Base-by-base conservation (phyloP, 2,329 filamentous ascomycete species). In the Metarhizium humberi region DNA sequence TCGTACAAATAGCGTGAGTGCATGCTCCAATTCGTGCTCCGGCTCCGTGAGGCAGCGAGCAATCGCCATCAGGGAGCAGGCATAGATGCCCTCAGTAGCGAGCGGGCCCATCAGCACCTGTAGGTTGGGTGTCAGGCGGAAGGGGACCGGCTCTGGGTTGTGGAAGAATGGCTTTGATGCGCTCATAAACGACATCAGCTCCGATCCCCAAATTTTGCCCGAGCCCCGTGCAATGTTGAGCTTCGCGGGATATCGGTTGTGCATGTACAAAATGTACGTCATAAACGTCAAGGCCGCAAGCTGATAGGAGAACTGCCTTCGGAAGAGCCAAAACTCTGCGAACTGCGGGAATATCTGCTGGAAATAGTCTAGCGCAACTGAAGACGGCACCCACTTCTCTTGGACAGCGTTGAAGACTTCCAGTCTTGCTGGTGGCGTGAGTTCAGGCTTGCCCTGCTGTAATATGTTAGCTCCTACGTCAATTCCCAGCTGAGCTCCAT, bases 191-290 rank as follows among this genome's bases (percentile, higher is more conserved):
- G 94, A 90, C 72, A 97, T 89, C 53, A 97, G 78, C 71, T 99
- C 94, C 7, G 90, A 90, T 50, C 91, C 92, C 95, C 95, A 99
- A 62, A 99, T 88, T 66, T 95, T 94, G 60, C 95, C 95, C 6
- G 87, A 91, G 34, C 82, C 82, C 29, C 91, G 86, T 11, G 90
- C 87, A 65, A 42, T 95, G 72, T 88, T 87, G 70, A 97, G 87
- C 78, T 99, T 99, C 71, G 92, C 90, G 6, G 94, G 95, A 71
- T 94, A 96, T 34, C 94, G 88, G 69, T 90, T 90, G 68, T 92
- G 90, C 85, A 99, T 97, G 74, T 92, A 92, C 75, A 99, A 87
- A 57, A 96, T 87, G 68, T 97, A 99, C 4, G 94, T 97, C 88
- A 99, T 96, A 75, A 99, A 99, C 1, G 94, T 96, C 60, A 97